Base-by-base conservation (phyloP, 140 eudicot species). In the Erigeron philadelphicus region DNA sequence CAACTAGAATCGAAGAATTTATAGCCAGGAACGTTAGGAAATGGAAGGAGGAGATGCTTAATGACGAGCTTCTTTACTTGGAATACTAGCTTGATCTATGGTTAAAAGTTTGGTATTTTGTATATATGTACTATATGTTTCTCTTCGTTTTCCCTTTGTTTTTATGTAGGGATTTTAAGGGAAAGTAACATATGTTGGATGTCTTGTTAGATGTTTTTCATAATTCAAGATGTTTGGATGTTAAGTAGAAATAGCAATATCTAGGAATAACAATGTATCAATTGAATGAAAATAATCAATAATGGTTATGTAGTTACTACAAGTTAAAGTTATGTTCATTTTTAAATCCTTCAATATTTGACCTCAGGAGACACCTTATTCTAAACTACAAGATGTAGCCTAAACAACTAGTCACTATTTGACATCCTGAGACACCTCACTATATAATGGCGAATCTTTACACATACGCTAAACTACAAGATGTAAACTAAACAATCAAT, bases 31-130 rank as follows among this genome's bases (percentile, higher is more conserved):
- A 68, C 68, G 52, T 15, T 57, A 75, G 25, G 70, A 63, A 47
- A 72, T 84, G 89, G 89, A 75, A 62, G 80, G 89, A 84, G 76
- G 86, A 84, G 56, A 73, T 31, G 79, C 64, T 61, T 19, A 48
- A 11, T 61, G 88, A 80, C 64, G 81, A 72, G 74, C 4, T 76
- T 13, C 52, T 25, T 35, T 59, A 61, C 75, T 53, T 61, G 9
- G 69, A 71, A 76, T 72, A 54, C 54, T 43, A 76, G 75, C 67
- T 67, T 46, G 23, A 35, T n/a, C n/a, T 72, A 25, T 63, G 55
- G 7, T 67, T 70, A 13, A 71, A 23, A 65, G 54, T 53, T 63
- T 63, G 54, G 59, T 70, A 21, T 52, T 42, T 42, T 75, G 45
- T 53, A 18, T 49, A 68, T 38, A 44, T 62, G 44, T 23, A 57